These are phyloP conservation scores for Nannochloropsis oceanica DNA, from an alignment of 108 stramenopile genomes.

Conservation along the genomic window DNA sequence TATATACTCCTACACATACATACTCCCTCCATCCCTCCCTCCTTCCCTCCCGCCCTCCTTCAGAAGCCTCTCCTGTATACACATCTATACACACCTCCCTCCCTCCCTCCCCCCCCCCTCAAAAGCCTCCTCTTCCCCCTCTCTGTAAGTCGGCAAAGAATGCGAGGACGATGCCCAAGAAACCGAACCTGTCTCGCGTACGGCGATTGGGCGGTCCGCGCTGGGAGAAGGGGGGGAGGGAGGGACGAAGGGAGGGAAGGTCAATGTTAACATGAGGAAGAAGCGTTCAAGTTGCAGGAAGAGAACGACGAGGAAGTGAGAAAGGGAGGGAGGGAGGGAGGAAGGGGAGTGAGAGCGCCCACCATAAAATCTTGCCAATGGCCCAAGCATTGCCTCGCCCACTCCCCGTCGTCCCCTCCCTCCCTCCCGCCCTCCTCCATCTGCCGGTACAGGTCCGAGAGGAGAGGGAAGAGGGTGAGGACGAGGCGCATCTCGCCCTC, in stretches of 20 bases:
- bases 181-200: not conserved
- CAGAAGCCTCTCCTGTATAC: too few species aligned
- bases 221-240: not conserved
- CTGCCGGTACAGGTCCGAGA: constrained; percentile 31
- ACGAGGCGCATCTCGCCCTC: constrained; percentile 30
- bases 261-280: too few species aligned
- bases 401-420: not conserved
- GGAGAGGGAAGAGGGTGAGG: constrained; percentile 18
- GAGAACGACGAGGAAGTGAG: not conserved
- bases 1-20: too few species aligned
- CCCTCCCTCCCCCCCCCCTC: not conserved
- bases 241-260: not conserved
- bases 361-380: not conserved
- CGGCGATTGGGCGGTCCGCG: not conserved
- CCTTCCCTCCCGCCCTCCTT: not conserved
- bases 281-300: not conserved
- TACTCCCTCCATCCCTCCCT: not conserved
- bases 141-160: not conserved
- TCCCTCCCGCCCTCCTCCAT: constrained; percentile 17
- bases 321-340: not conserved
- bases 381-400: not conserved
- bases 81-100: too few species aligned
- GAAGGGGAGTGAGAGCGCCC: not conserved
- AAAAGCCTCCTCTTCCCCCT: not conserved
- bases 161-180: not conserved